Evolutionary conservation across 306 rosid genomes (phyloP).

Genomic region (Arachis hypogaea): DNA sequence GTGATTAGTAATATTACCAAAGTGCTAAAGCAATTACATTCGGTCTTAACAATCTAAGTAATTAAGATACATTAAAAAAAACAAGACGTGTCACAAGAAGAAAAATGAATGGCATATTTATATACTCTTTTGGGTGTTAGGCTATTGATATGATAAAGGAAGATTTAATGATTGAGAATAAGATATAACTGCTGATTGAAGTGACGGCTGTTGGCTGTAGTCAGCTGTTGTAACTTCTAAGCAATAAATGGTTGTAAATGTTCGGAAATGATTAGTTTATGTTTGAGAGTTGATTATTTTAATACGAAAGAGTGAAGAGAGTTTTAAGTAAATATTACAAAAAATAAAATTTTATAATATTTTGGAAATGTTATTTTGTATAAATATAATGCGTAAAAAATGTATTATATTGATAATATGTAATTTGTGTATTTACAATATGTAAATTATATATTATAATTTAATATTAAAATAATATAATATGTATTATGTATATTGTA

Average conservation of each 20-base stretch:
- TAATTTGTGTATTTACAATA: no score
- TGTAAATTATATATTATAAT: no score
- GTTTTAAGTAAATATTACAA: no score
- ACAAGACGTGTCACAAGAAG: neutral
- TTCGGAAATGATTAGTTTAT: constrained; percentile 4
- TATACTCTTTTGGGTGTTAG: constrained; percentile 6
- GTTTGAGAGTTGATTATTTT: neutral
- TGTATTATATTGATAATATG: no score
- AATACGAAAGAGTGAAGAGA: no score
- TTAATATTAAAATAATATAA: no score
- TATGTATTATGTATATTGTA: no score
- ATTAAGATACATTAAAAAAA: neutral
- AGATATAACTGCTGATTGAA: constrained; percentile 20
- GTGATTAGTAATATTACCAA: neutral
- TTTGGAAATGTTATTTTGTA: no score
- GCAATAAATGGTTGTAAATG: constrained; percentile 13
- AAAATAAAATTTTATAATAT: no score
- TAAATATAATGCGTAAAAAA: no score
- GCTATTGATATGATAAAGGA: neutral
- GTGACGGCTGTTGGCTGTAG: constrained; percentile 15
- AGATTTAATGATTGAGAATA: neutral
- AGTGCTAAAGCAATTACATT: neutral
- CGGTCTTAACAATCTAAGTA: neutral
- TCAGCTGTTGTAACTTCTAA: constrained; percentile 15
- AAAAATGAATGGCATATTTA: neutral